phyloP scores from a whole-genome alignment of 2,329 filamentous ascomycete genomes.

The Chaetoscypha palmicola region DNA sequence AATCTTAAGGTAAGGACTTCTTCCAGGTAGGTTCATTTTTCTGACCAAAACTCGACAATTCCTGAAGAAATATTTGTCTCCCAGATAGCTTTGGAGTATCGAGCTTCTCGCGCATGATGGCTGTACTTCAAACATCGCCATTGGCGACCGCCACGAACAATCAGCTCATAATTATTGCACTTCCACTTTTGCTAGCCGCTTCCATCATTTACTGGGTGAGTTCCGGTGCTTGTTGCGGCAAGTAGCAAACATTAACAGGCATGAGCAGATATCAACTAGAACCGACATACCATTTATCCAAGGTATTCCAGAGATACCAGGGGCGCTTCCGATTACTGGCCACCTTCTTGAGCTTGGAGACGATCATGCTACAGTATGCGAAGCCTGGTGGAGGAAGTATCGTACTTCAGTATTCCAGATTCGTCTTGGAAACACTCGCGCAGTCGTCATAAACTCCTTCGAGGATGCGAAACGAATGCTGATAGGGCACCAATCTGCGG shows the following conservation, averaged over 20 bases:
- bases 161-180: too few relatives aligned
- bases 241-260: neutral
- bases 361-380: constrained; percentile 46
- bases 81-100: too few relatives aligned
- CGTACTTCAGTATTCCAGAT: constrained; percentile 45
- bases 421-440: constrained; percentile 44
- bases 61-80: too few relatives aligned
- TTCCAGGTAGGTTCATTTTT: too few relatives aligned
- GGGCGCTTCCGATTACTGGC: constrained; percentile 42
- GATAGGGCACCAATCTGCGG: constrained; percentile 41
- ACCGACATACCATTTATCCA: constrained; percentile 45
- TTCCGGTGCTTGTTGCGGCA: neutral
- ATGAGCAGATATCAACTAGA: neutral
- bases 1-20: too few relatives aligned
- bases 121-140: too few relatives aligned
- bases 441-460: constrained; percentile 47
- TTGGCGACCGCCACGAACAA: too few relatives aligned
- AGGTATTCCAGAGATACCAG: constrained; percentile 43
- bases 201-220: neutral
- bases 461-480: constrained; percentile 45
- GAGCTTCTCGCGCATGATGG: too few relatives aligned
- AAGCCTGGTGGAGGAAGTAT: constrained; percentile 43
- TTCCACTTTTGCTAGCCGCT: too few relatives aligned
- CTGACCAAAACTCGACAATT: too few relatives aligned
- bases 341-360: constrained; percentile 45